phyloP scores from a whole-genome alignment of 108 stramenopile genomes.

The Skeletonema potamos region DNA sequence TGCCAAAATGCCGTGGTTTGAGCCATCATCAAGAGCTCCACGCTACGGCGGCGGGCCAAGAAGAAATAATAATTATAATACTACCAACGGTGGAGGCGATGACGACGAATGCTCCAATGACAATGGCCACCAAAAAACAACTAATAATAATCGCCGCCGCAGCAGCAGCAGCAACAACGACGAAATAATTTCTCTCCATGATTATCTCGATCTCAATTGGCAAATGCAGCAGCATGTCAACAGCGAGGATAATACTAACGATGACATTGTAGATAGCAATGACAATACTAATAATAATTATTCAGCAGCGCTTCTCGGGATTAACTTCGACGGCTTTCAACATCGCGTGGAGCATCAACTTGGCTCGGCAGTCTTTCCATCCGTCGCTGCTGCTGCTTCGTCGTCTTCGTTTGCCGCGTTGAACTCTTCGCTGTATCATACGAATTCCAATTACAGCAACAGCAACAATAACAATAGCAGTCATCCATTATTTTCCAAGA shows the following conservation, averaged over 20 bases:
- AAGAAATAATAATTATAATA: too few relatives aligned
- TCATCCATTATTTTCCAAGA: slow-evolving; percentile 16
- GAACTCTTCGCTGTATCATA: background rate
- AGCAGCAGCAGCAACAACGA: background rate
- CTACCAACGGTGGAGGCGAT: background rate
- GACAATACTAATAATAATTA: background rate
- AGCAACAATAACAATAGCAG: background rate
- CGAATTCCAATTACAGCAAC: background rate
- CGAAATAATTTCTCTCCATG: background rate
- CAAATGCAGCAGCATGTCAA: too few relatives aligned
- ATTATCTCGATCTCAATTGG: slow-evolving; percentile 7
- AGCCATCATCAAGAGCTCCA: background rate
- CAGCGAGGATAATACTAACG: background rate
- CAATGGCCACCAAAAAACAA: background rate
- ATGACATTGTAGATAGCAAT: background rate
- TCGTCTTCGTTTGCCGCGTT: background rate
- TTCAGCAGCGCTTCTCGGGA: background rate
- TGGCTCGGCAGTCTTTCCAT: background rate
- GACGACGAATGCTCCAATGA: background rate
- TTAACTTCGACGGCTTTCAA: slow-evolving; percentile 17
- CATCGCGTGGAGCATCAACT: slow-evolving; percentile 22
- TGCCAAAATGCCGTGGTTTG: background rate
- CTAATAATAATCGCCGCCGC: background rate
- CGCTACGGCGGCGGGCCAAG: background rate
- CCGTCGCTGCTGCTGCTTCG: too few relatives aligned